A percentile compares a stretch with the other conserved stretches of the same genome.
Conservation (phyloP, 2,329 filamentous ascomycete genomes). For the Tolypocladium tundrense region DNA sequence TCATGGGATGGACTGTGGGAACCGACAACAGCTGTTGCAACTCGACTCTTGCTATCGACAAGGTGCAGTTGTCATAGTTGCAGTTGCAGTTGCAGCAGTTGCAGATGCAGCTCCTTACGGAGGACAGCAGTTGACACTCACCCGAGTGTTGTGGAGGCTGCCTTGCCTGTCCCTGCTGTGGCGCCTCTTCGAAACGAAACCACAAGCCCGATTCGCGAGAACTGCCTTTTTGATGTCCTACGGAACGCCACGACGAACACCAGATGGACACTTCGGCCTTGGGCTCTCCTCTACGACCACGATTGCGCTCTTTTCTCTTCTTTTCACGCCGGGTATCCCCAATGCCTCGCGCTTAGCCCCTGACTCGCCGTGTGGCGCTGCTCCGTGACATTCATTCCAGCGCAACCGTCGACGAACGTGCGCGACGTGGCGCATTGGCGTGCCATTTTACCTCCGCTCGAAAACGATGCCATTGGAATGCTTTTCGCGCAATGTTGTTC, state of each 20-base stretch:
- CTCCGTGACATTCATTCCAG: neutral
- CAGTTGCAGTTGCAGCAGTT: too few species aligned
- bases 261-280: neutral
- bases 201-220: neutral
- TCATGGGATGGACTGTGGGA: too few species aligned
- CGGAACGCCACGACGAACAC: neutral
- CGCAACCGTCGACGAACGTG: neutral
- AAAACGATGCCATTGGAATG: neutral
- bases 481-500: neutral
- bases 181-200: neutral
- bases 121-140: too few species aligned
- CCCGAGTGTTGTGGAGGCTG: too few species aligned
- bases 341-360: neutral
- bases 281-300: neutral
- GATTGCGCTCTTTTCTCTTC: neutral
- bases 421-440: neutral
- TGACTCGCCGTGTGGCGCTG: neutral
- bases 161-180: neutral
- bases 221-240: neutral
- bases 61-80: too few species aligned
- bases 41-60: too few species aligned
- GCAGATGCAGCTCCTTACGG: too few species aligned
- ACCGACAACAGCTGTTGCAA: too few species aligned
- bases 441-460: neutral
- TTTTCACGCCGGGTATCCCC: neutral